Conservation (phyloP, 768 basidiomycete genomes). For the Suillus ampliporus region DNA sequence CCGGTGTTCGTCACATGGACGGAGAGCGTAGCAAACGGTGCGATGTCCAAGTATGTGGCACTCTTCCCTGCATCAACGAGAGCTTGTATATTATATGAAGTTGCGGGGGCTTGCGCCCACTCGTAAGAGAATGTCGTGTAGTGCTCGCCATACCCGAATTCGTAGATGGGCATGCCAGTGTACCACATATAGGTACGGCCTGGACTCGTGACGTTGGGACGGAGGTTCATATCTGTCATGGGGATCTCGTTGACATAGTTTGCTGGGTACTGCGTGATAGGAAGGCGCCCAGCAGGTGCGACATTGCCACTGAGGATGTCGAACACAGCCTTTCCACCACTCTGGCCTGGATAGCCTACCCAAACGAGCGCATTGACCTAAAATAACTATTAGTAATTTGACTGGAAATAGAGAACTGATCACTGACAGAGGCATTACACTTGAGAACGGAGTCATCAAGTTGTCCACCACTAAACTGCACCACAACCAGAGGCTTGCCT, state of each 20-base stretch:
- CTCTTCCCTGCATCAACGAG: conserved; percentile 38
- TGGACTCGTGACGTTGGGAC: conserved; percentile 52
- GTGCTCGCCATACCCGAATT: conserved; percentile 60
- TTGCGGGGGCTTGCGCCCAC: conserved; percentile 43
- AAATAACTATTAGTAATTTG: not conserved
- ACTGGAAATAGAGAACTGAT: not conserved
- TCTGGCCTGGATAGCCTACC: conserved; percentile 49
- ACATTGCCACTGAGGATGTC: conserved; percentile 57
- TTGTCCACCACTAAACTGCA: conserved; percentile 65
- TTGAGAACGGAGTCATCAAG: conserved; percentile 55
- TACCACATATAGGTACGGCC: conserved; percentile 68
- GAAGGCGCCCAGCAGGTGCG: conserved; percentile 60
- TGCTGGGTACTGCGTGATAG: conserved; percentile 59
- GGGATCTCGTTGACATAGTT: conserved; percentile 51
- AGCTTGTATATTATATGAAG: conserved; percentile 46
- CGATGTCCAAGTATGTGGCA: conserved; percentile 44
- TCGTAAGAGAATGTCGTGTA: conserved; percentile 54
- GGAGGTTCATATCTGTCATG: conserved; percentile 65
- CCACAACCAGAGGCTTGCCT: conserved; percentile 56
- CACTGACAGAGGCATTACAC: conserved; percentile 44
- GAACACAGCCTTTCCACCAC: conserved; percentile 55
- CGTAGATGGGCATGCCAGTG: conserved; percentile 53
- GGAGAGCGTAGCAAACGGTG: conserved; percentile 54
- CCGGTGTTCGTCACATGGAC: conserved; percentile 56
- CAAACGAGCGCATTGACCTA: conserved; percentile 60